phyloP scores from a whole-genome alignment of 768 basidiomycete species.

The Mycena chlorophos region DNA sequence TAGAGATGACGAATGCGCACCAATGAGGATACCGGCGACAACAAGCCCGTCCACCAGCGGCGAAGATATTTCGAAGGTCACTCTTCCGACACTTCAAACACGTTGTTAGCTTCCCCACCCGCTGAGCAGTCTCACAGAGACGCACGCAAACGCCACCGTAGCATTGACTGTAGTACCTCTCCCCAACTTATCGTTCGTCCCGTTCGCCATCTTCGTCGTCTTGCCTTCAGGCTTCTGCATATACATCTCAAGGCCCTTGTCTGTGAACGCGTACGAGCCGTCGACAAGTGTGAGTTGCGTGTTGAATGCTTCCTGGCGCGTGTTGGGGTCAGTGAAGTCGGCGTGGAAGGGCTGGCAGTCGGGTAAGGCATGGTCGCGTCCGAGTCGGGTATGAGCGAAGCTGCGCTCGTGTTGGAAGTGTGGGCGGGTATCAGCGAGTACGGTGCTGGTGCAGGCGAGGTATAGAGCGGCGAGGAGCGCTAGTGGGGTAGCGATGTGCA shows the following conservation, averaged over 20 bases:
- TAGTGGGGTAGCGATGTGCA: conserved; percentile 4
- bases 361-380: neutral
- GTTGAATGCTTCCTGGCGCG: conserved; percentile 1
- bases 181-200: conserved; percentile 33
- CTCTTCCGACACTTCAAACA: conserved; percentile 36
- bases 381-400: neutral
- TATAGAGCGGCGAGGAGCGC: neutral
- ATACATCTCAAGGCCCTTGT: conserved; percentile 32
- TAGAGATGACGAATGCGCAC: conserved; percentile 21
- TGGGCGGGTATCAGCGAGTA: neutral
- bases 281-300: conserved; percentile 6
- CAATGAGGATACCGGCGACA: conserved; percentile 42
- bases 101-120: neutral
- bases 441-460: neutral
- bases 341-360: conserved; percentile 3
- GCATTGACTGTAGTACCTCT: conserved; percentile 39
- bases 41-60: conserved; percentile 38
- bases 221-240: conserved; percentile 29
- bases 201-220: conserved; percentile 24
- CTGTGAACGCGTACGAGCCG: conserved; percentile 26
- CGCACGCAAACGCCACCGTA: conserved; percentile 34
- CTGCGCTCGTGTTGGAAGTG: neutral
- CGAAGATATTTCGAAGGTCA: conserved; percentile 34
- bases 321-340: conserved; percentile 1
- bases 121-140: neutral